Evolutionary conservation across 2,329 filamentous ascomycete genomes (phyloP).

Genomic region (Cordyceps fumosorosea): DNA sequence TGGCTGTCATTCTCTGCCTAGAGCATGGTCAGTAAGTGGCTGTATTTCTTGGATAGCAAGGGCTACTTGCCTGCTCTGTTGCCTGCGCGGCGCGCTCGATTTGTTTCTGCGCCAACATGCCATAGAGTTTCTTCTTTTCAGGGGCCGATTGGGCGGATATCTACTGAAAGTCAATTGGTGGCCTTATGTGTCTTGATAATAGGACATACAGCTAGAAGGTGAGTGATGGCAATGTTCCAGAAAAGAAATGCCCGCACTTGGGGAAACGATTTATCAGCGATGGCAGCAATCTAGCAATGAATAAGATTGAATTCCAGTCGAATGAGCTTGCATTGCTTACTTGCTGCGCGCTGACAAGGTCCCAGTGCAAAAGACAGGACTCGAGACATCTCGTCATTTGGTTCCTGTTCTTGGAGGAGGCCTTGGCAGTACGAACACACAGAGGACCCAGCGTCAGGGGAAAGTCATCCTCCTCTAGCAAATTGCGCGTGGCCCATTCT

Average conservation of each 20-base stretch:
- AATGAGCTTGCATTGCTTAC: constrained; percentile 25
- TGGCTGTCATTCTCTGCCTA: constrained; percentile 16
- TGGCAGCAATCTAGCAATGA: constrained; percentile 42
- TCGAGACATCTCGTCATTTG: constrained; percentile 40
- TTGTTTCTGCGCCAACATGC: constrained; percentile 44
- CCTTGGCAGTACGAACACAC: constrained; percentile 45
- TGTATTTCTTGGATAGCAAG: too few species aligned
- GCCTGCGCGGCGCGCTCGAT: constrained; percentile 43
- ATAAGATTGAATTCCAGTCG: too few species aligned
- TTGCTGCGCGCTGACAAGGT: constrained; percentile 51
- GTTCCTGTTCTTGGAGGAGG: constrained; percentile 40
- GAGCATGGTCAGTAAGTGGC: background rate
- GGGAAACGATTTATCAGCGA: constrained; percentile 44
- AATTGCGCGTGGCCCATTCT: constrained; percentile 44
- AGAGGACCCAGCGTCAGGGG: constrained; percentile 43
- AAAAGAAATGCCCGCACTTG: constrained; percentile 44
- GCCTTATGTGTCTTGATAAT: background rate
- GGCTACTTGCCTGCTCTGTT: constrained; percentile 34
- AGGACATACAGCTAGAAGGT: constrained; percentile 43
- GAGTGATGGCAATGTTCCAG: constrained; percentile 48
- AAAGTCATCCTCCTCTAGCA: constrained; percentile 35
- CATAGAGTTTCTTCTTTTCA: constrained; percentile 45
- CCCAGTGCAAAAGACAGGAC: constrained; percentile 48
- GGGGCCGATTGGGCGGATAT: constrained; percentile 39
- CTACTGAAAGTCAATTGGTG: constrained; percentile 21